Conservation (phyloP, 192 early-diverging fungal species). For the Coemansia sp. region DNA sequence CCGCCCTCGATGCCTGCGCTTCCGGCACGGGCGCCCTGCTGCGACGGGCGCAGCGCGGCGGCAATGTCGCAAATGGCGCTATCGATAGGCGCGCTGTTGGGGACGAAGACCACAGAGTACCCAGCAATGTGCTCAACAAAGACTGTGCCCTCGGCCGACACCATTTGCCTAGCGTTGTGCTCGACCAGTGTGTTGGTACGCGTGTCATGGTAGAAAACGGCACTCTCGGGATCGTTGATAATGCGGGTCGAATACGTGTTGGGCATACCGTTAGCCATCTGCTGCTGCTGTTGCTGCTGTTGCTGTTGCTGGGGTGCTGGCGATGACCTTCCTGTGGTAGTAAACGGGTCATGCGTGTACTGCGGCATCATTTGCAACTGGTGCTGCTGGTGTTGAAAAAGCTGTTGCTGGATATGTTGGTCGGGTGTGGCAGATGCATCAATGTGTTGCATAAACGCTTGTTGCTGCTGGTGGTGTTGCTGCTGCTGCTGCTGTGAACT, state of each 20-base stretch:
- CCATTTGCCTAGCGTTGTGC: constrained; percentile 28
- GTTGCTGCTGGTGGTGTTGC: background rate
- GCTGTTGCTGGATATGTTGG: constrained; percentile 1
- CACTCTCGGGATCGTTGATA: constrained; percentile 27
- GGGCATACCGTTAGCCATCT: background rate
- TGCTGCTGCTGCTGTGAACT: constrained; percentile 20
- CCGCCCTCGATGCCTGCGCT: constrained; percentile 1
- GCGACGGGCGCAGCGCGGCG: constrained; percentile 1
- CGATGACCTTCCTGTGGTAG: constrained; percentile 1
- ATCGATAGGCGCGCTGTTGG: constrained; percentile 14
- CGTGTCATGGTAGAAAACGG: constrained; percentile 25
- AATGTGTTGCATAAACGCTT: background rate
- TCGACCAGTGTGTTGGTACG: constrained; percentile 13
- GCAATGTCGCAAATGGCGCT: constrained; percentile 16
- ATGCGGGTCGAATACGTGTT: constrained; percentile 25
- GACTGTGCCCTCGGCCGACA: constrained; percentile 19
- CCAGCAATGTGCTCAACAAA: constrained; percentile 39
- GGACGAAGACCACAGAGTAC: constrained; percentile 27
- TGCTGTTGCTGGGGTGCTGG: constrained; percentile 7
- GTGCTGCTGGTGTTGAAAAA: constrained; percentile 10
- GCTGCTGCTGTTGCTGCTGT: constrained; percentile 6
- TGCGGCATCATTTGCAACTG: constrained; percentile 23
- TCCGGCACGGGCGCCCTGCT: constrained; percentile 1
- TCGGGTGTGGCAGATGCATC: background rate
- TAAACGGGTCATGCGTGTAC: constrained; percentile 15